These are phyloP conservation scores for Penicillium subrubescens DNA, from an alignment of 495 filamentous ascomycete genomes.

Conservation along the genomic window DNA sequence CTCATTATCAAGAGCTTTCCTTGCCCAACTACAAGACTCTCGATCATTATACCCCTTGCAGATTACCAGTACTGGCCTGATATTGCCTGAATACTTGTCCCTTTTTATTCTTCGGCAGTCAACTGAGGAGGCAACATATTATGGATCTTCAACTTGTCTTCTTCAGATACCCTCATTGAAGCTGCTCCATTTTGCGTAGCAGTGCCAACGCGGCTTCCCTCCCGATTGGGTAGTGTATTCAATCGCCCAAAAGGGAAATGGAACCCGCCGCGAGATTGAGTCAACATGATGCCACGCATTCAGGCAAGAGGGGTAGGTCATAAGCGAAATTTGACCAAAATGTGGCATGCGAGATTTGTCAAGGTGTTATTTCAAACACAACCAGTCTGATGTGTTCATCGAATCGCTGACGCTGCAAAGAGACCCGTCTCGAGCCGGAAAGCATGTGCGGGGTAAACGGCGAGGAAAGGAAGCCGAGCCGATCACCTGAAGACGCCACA, in stretches of 20 bases:
- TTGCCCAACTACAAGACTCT: background rate
- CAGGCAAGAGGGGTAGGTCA: background rate
- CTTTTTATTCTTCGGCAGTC: background rate
- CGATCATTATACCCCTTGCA: background rate
- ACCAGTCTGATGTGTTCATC: background rate
- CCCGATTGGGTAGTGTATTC: background rate
- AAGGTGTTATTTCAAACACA: background rate
- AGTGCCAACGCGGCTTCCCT: background rate
- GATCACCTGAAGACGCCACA: constrained; percentile 6
- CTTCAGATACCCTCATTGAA: background rate
- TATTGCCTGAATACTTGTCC: background rate
- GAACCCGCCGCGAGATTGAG: constrained; percentile 1
- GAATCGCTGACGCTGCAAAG: background rate
- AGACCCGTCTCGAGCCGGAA: constrained; percentile 2
- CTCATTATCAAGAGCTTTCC: background rate
- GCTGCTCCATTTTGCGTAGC: background rate
- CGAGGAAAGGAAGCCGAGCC: constrained; percentile 9
- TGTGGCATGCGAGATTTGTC: background rate
- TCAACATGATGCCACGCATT: background rate
- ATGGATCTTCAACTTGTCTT: background rate
- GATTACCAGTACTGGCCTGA: background rate
- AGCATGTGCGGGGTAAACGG: constrained; percentile 10
- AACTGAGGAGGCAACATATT: background rate
- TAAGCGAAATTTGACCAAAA: background rate
- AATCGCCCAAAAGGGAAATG: constrained; percentile 1